These are phyloP conservation scores for Amauroascus verrucosus DNA, from an alignment of 2,329 filamentous ascomycete species.

Conservation along the genomic window DNA sequence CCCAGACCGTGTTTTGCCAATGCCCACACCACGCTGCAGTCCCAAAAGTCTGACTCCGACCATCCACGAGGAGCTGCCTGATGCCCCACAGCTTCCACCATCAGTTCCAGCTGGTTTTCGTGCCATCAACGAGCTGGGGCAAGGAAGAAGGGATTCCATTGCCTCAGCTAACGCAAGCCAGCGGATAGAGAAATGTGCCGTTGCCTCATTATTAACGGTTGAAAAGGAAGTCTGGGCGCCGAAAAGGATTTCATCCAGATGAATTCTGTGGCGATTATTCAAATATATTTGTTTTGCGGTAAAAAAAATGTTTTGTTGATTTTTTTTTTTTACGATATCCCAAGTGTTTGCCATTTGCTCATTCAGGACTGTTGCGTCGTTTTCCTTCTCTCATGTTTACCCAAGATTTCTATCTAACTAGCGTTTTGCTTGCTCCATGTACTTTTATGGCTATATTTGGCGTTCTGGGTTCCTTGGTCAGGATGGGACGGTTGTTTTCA, in stretches of 20 bases:
- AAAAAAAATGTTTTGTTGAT: too few relatives aligned
- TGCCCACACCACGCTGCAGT: conserved; percentile 20
- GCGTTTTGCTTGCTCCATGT: neutral
- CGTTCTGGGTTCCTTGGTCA: neutral
- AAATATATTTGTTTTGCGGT: neutral
- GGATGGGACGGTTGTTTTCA: neutral
- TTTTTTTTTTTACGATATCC: neutral
- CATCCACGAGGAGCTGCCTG: conserved; percentile 11
- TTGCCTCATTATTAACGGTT: conserved; percentile 20
- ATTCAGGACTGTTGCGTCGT: neutral
- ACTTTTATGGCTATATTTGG: neutral
- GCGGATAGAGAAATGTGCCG: conserved; percentile 19
- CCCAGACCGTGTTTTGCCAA: conserved; percentile 13
- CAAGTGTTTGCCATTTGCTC: neutral
- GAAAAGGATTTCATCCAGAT: conserved; percentile 6
- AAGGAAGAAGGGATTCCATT: neutral
- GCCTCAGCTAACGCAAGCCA: conserved; percentile 4
- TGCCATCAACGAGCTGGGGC: conserved; percentile 9
- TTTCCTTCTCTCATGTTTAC: too few relatives aligned
- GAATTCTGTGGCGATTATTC: neutral
- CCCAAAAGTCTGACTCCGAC: conserved; percentile 15
- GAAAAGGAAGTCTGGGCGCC: conserved; percentile 15
- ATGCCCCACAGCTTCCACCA: conserved; percentile 3
- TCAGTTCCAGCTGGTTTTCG: conserved; percentile 1
- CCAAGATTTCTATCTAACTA: neutral